phyloP scores from a whole-genome alignment of 345 rosid species.

The Fremontodendron californicum region DNA sequence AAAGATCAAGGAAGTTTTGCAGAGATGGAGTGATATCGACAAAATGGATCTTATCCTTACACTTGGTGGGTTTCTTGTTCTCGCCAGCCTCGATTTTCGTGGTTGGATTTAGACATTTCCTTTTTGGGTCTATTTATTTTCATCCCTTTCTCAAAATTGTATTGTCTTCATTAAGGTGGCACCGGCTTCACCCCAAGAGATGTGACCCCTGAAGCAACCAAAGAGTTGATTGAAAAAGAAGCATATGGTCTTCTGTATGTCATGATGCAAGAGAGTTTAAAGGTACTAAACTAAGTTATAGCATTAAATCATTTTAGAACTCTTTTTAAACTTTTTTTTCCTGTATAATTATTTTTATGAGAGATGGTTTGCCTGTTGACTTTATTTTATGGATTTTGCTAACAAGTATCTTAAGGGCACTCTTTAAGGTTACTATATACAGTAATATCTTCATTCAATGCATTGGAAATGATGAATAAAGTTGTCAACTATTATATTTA shows the following conservation, averaged over 20 bases:
- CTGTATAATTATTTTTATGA: too few relatives aligned
- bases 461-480: too few relatives aligned
- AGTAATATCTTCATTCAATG: too few relatives aligned
- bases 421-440: too few relatives aligned
- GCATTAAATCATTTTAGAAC: not conserved
- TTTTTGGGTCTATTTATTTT: not conserved
- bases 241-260: conserved; percentile 85
- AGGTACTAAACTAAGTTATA: conserved; percentile 39
- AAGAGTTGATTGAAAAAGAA: conserved; percentile 76
- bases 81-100: not conserved
- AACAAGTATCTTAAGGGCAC: too few relatives aligned
- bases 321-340: not conserved
- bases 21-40: conserved; percentile 75
- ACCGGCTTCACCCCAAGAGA: conserved; percentile 96
- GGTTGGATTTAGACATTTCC: not conserved
- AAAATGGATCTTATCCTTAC: conserved; percentile 81
- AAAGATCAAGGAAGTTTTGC: conserved; percentile 62
- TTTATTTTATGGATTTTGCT: too few relatives aligned
- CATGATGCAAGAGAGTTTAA: conserved; percentile 95
- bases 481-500: too few relatives aligned
- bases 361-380: too few relatives aligned
- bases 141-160: conserved; percentile 1
- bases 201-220: conserved; percentile 96
- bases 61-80: conserved; percentile 49
- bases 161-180: conserved; percentile 55